Evolutionary conservation across 768 basidiomycete genomes (phyloP).

Genomic region (Mycena polygramma): DNA sequence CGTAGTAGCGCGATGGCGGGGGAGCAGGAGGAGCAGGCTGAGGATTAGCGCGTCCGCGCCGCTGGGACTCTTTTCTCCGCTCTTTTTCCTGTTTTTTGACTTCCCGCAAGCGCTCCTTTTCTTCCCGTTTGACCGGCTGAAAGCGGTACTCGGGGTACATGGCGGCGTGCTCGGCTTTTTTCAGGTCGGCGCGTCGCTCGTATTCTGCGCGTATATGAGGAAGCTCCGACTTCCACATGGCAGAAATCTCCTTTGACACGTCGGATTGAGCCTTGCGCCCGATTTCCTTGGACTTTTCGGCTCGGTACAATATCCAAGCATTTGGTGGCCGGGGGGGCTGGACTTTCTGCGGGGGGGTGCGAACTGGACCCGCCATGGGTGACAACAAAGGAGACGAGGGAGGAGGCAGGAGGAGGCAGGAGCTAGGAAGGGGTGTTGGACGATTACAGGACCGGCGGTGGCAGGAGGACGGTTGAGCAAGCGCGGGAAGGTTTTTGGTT

Average conservation of each 20-base stretch:
- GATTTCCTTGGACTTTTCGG: slow-evolving; percentile 59
- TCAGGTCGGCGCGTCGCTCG: slow-evolving; percentile 66
- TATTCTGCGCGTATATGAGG: slow-evolving; percentile 62
- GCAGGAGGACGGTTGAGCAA: neutral
- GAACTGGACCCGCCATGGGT: slow-evolving; percentile 31
- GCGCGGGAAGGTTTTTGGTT: slow-evolving; percentile 2
- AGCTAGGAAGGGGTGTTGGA: neutral
- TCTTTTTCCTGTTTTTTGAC: slow-evolving; percentile 58
- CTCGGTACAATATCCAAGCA: slow-evolving; percentile 87
- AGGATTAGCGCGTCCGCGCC: slow-evolving; percentile 40
- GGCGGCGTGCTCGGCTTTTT: slow-evolving; percentile 63
- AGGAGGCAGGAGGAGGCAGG: slow-evolving; percentile 2
- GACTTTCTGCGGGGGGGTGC: slow-evolving; percentile 37
- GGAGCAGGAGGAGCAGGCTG: slow-evolving; percentile 37
- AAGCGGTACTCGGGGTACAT: slow-evolving; percentile 72
- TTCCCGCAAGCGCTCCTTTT: slow-evolving; percentile 57
- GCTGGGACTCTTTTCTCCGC: slow-evolving; percentile 41
- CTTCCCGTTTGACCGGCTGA: slow-evolving; percentile 66
- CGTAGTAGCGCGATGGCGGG: slow-evolving; percentile 33
- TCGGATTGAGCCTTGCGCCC: slow-evolving; percentile 66
- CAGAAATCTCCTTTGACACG: slow-evolving; percentile 73
- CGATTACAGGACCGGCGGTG: slow-evolving; percentile 6
- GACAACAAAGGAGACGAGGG: neutral
- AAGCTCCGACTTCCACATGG: slow-evolving; percentile 73
- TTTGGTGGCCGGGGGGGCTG: slow-evolving; percentile 79